Evolutionary conservation across 1,284 basidiomycete species (phyloP).

Genomic region (Exobasidium cylindrosporum): DNA sequence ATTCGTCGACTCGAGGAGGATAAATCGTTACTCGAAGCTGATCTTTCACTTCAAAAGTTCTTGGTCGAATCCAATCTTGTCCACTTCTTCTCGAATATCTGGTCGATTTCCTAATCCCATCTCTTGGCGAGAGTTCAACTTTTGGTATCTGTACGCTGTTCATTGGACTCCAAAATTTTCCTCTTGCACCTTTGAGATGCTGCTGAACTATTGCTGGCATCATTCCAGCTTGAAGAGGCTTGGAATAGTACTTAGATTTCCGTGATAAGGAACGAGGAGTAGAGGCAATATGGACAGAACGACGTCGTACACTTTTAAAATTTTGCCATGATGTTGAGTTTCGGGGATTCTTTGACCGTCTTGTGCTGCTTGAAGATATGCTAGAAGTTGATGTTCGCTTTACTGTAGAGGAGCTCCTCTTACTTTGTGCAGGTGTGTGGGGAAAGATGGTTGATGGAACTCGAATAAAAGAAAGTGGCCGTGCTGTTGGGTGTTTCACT

Average conservation of each 20-base stretch:
- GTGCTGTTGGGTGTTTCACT: neutral
- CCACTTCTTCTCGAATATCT: neutral
- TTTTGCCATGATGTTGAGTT: neutral
- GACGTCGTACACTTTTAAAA: neutral
- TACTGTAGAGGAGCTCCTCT: neutral
- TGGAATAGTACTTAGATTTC: neutral
- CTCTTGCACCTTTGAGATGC: neutral
- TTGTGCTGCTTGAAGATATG: neutral
- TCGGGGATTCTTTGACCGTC: neutral
- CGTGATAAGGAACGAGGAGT: neutral
- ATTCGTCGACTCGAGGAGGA: conserved; percentile 1
- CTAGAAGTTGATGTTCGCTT: neutral
- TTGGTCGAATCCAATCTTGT: neutral
- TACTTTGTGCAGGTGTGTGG: neutral
- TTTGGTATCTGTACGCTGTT: neutral
- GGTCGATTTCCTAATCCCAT: neutral
- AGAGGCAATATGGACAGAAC: neutral
- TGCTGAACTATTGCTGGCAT: neutral
- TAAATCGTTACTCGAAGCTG: neutral
- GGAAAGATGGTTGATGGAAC: neutral
- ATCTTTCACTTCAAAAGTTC: neutral
- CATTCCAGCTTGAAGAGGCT: neutral
- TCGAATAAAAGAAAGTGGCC: neutral
- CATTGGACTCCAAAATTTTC: neutral
- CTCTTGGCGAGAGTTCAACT: neutral